Percentiles rank a stretch among this genome's conserved stretches.
These are phyloP conservation scores for Chaetoceros muelleri DNA, from an alignment of 108 stramenopile genomes.

Conservation along the genomic window DNA sequence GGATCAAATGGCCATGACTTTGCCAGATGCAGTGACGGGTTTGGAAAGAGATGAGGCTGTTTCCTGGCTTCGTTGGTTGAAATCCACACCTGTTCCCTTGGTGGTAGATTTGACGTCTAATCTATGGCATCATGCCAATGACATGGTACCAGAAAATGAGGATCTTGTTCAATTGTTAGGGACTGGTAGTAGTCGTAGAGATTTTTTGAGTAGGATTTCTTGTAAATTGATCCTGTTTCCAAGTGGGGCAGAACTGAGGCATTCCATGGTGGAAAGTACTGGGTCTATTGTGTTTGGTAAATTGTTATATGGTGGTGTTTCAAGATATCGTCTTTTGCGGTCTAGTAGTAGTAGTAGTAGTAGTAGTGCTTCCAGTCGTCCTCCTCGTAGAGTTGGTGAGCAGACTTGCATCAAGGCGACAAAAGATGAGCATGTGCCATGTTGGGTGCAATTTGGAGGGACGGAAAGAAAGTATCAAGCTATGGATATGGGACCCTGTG, in stretches of 20 bases:
- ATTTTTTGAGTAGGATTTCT: conserved; percentile 35
- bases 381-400: conserved; percentile 37
- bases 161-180: conserved; percentile 4
- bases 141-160: conserved; percentile 20
- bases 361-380: conserved; percentile 8
- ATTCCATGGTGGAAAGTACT: conserved; percentile 25
- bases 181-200: conserved; percentile 12
- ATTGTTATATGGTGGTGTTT: conserved; percentile 62
- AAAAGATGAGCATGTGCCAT: conserved; percentile 2
- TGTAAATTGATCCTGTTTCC: conserved; percentile 53
- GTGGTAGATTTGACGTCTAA: conserved; percentile 43
- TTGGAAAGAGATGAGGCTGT: conserved; percentile 28
- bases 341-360: conserved; percentile 10
- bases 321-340: conserved; percentile 40
- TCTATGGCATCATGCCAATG: conserved; percentile 29
- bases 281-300: conserved; percentile 69
- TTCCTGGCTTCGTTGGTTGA: conserved; percentile 58
- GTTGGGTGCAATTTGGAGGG: conserved; percentile 55
- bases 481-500: conserved; percentile 61
- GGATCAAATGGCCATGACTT: conserved; percentile 21
- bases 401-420: conserved; percentile 14
- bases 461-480: conserved; percentile 45
- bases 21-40: background rate
- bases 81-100: conserved; percentile 34
- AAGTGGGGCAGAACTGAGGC: conserved; percentile 31